Evolutionary conservation across 2,329 filamentous ascomycete genomes (phyloP), one percentile per base, ranked within the genome.

Genomic region (Paramyrothecium sp.): DNA sequence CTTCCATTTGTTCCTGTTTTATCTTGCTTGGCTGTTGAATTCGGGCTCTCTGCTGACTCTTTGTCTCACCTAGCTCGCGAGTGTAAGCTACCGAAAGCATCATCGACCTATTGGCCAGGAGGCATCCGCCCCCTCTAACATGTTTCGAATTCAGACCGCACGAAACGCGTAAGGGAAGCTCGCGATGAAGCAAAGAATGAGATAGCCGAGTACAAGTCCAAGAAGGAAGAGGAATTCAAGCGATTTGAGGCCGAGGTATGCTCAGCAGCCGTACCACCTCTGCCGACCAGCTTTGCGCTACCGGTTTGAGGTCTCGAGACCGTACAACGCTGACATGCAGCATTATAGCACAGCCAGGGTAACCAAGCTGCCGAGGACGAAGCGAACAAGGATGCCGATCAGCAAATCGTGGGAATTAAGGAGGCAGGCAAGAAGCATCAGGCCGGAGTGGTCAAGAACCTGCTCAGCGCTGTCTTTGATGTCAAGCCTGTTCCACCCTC

Each of bases 171-270:
- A 78, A 96, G 92, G 79, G 95, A 98, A 80, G 95, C 95, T 62
- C 91, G 94, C 72, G 88, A 91, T 71, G 95, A 99, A 78, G 95
- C 95, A 61, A 96, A 97, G 80, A 96, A 96, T 79, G 94, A 99
- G 76, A 97, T 99, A 70, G 91, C 97, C 65, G 89, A 92, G 56
- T 98, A 99, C 82, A 87, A 88, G 73, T 85, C 88, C 69, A 79
- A 89, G 68, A 99, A 97, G 81, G 95, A 99, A 71, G 85, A 90
- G 38, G 94, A 98, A 76, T 98, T 92, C 81, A 94, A 95, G 82
- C 89, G 90, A 73, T 98, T 96, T 69, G 92, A 98, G 81, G 84
- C 91, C 62, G 80, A 86, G 79, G 82, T 84, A 72, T 51, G 70
- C 57, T 50, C 11, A 26, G 16, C 8, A 49, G 30, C 41, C n/a